Conservation (phyloP, 1,284 basidiomycete genomes). For the Ceratobasidium sp. region DNA sequence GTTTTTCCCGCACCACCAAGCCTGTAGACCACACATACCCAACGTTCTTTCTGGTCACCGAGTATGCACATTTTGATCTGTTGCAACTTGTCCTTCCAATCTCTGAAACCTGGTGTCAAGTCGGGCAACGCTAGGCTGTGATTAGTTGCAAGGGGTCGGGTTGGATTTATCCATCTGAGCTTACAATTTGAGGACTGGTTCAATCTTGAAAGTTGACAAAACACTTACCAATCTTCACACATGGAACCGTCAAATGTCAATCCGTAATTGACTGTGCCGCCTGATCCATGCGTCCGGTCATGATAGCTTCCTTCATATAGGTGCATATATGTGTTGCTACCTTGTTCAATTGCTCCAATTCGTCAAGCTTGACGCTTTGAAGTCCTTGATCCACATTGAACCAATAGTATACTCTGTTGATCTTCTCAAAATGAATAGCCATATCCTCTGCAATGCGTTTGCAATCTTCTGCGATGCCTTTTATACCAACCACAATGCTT, state of each 20-base stretch:
- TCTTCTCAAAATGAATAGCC: not conserved
- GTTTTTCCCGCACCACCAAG: not conserved
- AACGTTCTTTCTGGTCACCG: not conserved
- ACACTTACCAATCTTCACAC: no score
- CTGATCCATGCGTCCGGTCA: no score
- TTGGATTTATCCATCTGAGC: no score
- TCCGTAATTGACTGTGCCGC: no score
- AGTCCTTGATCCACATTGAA: conserved; percentile 15
- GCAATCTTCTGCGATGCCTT: not conserved
- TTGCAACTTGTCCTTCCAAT: not conserved
- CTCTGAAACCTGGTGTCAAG: not conserved
- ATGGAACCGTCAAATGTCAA: no score
- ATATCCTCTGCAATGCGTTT: not conserved
- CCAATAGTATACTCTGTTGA: not conserved
- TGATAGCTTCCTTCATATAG: no score
- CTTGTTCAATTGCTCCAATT: not conserved
- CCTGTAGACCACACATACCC: not conserved
- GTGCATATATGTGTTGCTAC: no score
- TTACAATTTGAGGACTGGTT: no score
- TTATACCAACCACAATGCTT: not conserved
- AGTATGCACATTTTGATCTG: not conserved
- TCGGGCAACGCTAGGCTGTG: no score
- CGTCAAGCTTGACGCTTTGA: not conserved
- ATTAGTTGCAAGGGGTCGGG: no score
- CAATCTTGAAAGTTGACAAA: no score